Base-by-base conservation (phyloP, 305 asterid genomes). In the Fraxinus sp. region DNA sequence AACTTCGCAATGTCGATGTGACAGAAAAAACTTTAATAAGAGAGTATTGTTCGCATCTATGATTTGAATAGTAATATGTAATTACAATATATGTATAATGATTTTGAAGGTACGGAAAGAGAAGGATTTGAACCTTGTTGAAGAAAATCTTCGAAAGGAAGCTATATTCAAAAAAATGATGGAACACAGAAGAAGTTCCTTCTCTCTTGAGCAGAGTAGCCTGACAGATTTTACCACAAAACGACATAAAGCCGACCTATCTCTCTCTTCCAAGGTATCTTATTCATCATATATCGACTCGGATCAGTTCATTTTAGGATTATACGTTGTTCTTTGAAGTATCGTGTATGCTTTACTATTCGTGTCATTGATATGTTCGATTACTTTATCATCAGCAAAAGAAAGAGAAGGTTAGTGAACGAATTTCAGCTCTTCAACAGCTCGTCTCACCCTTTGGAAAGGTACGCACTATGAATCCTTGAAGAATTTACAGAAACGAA, bases 391-490 rank as follows among this genome's bases (percentile, higher is more conserved):
- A 76, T 81, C 83, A 92, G 95, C 97, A 94, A 84, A 91, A 91
- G 94, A 93, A 92, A 80, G 98, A 91, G 89, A 92, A 92, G 90
- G 88, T 94, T 79, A 90, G 95, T 22, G 93, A 92, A 81, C 91
- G 96, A 11, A 89, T 94, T 77, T 89, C 92, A 0, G 96, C 94
- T 77, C 97, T 94, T 80, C 98, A 93, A 81, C 97, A 94, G 84
- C 93, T 94, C 49, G 98, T 94, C 84, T 94, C 98, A 20, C 98
- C 98, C 35, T 94, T 80, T 79, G 98, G 98, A 52, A 94, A 94
- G 97, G 98, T 94, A 80, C n/a, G 36, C 59, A 49, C 41, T 22
- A 4, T 5, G 7, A 44, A 24, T 26, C 8, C 14, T 76, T 5
- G 37, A 13, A 26, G 22, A 20, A 55, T 76, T 44, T 46, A 22